phyloP scores from a whole-genome alignment of 2,329 filamentous ascomycete species.

The Torrubiellomyces zombiae region DNA sequence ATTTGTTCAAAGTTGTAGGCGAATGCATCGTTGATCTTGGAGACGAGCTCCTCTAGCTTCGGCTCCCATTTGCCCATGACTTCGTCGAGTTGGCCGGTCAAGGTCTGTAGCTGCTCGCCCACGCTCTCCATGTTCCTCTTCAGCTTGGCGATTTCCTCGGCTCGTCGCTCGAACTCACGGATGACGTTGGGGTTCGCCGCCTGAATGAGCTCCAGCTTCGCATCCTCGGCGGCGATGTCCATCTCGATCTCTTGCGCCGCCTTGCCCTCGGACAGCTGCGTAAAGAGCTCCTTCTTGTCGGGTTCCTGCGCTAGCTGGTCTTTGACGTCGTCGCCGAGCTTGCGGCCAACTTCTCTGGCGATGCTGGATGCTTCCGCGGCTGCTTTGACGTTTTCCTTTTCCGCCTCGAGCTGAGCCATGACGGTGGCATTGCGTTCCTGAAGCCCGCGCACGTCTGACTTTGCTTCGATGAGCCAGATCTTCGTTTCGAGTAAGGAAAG shows the following conservation, averaged over 20 bases:
- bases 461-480: constrained; percentile 59
- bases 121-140: constrained; percentile 37
- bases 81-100: constrained; percentile 42
- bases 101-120: constrained; percentile 34
- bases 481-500: constrained; percentile 51
- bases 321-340: constrained; percentile 18
- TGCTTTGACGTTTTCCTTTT: constrained; percentile 18
- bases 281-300: constrained; percentile 22
- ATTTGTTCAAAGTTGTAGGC: constrained; percentile 88
- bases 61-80: constrained; percentile 70
- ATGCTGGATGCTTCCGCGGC: constrained; percentile 21
- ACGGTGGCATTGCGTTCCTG: constrained; percentile 47
- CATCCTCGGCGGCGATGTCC: constrained; percentile 57
- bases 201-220: constrained; percentile 65
- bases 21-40: constrained; percentile 78
- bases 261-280: constrained; percentile 28
- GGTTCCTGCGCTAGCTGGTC: constrained; percentile 22
- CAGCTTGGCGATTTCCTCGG: constrained; percentile 51
- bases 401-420: constrained; percentile 30
- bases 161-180: constrained; percentile 59
- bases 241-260: constrained; percentile 48
- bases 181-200: constrained; percentile 61
- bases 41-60: constrained; percentile 57
- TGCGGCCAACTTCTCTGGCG: constrained; percentile 17
- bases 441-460: constrained; percentile 62